phyloP scores from a whole-genome alignment of 2,329 filamentous ascomycete genomes.

The Ramichloridium luteum region DNA sequence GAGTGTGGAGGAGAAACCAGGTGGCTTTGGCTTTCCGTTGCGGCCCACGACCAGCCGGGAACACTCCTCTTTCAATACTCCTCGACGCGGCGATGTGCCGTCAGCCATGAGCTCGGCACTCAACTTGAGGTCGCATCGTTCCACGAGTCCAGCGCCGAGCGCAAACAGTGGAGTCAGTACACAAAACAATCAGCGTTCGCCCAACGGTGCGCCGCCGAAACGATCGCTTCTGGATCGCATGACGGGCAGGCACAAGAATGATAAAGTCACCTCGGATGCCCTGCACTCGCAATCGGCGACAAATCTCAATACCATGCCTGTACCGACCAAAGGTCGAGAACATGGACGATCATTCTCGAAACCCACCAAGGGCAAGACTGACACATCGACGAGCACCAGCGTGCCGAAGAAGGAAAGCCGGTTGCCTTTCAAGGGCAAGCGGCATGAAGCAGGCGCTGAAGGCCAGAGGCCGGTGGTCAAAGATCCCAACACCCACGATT shows the following conservation, averaged over 20 bases:
- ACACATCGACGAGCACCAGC: conserved; percentile 8
- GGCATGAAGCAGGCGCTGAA: conserved; percentile 33
- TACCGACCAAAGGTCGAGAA: conserved; percentile 9
- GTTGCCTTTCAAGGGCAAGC: conserved; percentile 41
- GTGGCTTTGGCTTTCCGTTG: conserved; percentile 40
- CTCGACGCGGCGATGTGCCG: conserved; percentile 41
- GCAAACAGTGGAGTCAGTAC: conserved; percentile 48
- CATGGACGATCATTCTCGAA: conserved; percentile 4
- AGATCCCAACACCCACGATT: conserved; percentile 27
- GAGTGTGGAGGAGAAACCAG: conserved; percentile 46
- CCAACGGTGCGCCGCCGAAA: conserved; percentile 35
- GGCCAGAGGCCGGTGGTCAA: conserved; percentile 31
- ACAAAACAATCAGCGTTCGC: conserved; percentile 43
- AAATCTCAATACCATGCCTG: conserved; percentile 25
- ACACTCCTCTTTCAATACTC: conserved; percentile 48
- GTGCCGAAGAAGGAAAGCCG: conserved; percentile 24
- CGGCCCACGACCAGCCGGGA: conserved; percentile 66
- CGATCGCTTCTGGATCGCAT: conserved; percentile 44
- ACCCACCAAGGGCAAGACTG: conserved; percentile 16
- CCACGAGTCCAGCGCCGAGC: conserved; percentile 74
- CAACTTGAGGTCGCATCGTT: conserved; percentile 44
- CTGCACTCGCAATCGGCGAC: conserved; percentile 31
- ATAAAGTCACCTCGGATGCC: conserved; percentile 25
- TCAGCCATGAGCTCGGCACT: conserved; percentile 37
- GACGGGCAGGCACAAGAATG: conserved; percentile 37